A percentile compares a stretch with the other conserved stretches of the same genome.
Conservation (phyloP, 257 asterid species). For the Knoxia roxburghii region DNA sequence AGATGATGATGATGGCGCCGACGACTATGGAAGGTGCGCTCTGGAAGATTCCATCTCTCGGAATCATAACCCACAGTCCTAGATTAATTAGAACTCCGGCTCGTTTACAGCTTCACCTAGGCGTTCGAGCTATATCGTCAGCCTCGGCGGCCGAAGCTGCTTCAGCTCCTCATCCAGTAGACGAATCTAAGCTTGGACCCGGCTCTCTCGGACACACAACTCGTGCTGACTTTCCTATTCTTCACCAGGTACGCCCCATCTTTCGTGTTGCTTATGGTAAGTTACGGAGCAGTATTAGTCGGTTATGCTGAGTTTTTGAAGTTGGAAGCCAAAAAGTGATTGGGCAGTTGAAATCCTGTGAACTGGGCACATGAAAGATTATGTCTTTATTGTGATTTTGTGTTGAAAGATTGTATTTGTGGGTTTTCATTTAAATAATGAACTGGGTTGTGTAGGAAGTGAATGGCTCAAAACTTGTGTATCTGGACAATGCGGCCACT, state of each 20-base stretch:
- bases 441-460: conserved; percentile 52
- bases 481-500: conserved; percentile 98
- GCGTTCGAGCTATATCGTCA: conserved; percentile 36
- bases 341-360: not conserved
- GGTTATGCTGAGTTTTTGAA: not conserved
- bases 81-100: conserved; percentile 14
- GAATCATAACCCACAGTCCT: conserved; percentile 28
- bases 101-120: conserved; percentile 6
- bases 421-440: not conserved
- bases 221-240: conserved; percentile 85
- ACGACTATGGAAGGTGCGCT: conserved; percentile 53
- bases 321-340: too few species aligned
- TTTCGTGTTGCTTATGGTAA: not conserved
- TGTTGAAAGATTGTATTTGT: too few species aligned
- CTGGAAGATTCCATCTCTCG: conserved; percentile 52
- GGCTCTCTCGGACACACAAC: conserved; percentile 68
- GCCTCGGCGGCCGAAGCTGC: conserved; percentile 26
- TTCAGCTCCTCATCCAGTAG: conserved; percentile 33
- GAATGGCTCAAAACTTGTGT: conserved; percentile 79
- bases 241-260: conserved; percentile 51
- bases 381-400: too few species aligned
- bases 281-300: too few species aligned
- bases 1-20: conserved; percentile 22
- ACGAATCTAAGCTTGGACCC: conserved; percentile 41
- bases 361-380: not conserved